Conservation (phyloP, 2,329 filamentous ascomycete species). For the Fusarium mangiferae region DNA sequence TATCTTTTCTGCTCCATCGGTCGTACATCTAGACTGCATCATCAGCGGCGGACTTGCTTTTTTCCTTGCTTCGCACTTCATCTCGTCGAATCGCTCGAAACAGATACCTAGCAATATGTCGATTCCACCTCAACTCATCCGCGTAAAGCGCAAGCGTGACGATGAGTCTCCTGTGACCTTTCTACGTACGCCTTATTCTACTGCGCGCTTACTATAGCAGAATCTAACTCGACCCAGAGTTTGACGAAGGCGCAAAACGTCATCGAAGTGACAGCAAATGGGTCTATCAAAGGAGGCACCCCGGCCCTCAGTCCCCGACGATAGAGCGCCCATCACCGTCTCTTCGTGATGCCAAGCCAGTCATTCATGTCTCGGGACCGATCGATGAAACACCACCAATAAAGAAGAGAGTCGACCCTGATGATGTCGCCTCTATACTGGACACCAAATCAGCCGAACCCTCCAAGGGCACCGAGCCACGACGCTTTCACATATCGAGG, state of each 20-base stretch:
- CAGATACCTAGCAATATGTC: constrained; percentile 56
- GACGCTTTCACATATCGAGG: constrained; percentile 67
- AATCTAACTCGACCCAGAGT: constrained; percentile 51
- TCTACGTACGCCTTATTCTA: constrained; percentile 57
- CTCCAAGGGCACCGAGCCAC: constrained; percentile 49
- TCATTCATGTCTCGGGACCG: constrained; percentile 61
- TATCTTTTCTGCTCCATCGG: background rate
- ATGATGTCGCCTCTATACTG: constrained; percentile 5
- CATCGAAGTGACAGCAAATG: constrained; percentile 62
- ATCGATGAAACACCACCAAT: constrained; percentile 42
- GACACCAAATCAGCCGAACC: constrained; percentile 19
- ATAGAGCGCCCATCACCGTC: constrained; percentile 36
- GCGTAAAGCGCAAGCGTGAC: constrained; percentile 69
- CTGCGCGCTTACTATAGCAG: constrained; percentile 2
- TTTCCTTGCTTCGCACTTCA: background rate
- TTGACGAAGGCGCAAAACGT: constrained; percentile 64
- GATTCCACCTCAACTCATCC: constrained; percentile 67
- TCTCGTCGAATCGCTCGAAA: background rate
- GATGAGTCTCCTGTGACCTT: constrained; percentile 65
- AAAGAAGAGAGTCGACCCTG: constrained; percentile 11
- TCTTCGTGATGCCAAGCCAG: constrained; percentile 48
- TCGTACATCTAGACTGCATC: background rate
- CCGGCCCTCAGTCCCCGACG: constrained; percentile 42
- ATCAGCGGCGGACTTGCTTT: background rate
- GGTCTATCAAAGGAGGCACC: constrained; percentile 65